These are phyloP conservation scores for Mortierella sp. DNA, from an alignment of 371 early-diverging fungal genomes.

Conservation along the genomic window DNA sequence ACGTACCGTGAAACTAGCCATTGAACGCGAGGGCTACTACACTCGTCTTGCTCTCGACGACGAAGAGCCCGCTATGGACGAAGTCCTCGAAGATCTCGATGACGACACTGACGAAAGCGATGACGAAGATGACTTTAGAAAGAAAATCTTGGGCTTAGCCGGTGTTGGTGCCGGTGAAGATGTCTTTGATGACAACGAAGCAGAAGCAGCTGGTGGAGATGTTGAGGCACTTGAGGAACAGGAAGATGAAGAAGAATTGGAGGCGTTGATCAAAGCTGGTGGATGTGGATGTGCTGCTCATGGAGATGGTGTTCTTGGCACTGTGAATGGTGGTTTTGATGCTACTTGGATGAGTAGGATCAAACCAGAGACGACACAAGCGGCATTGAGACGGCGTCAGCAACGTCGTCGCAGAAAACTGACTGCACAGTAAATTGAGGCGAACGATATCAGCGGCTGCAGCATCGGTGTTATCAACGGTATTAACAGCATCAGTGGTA, in stretches of 20 bases:
- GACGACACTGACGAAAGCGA: slow-evolving; percentile 39
- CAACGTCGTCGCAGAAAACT: slow-evolving; percentile 24
- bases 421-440: too few relatives aligned
- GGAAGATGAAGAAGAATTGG: slow-evolving; percentile 36
- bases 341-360: slow-evolving; percentile 55
- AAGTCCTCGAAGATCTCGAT: slow-evolving; percentile 46
- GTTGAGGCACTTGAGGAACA: slow-evolving; percentile 19
- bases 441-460: too few relatives aligned
- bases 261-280: slow-evolving; percentile 52
- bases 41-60: slow-evolving; percentile 50
- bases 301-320: slow-evolving; percentile 45
- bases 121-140: slow-evolving; percentile 24
- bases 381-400: slow-evolving; percentile 29
- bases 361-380: slow-evolving; percentile 28
- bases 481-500: too few relatives aligned
- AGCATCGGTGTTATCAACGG: too few relatives aligned
- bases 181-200: not conserved
- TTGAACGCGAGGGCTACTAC: slow-evolving; percentile 62
- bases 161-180: not conserved
- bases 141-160: not conserved
- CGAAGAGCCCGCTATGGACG: slow-evolving; percentile 55
- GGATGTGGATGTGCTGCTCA: slow-evolving; percentile 56
- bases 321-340: slow-evolving; percentile 44
- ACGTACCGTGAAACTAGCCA: slow-evolving; percentile 55
- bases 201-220: not conserved